Base-by-base conservation (phyloP, 345 rosid genomes). In the Heritiera fomes region DNA sequence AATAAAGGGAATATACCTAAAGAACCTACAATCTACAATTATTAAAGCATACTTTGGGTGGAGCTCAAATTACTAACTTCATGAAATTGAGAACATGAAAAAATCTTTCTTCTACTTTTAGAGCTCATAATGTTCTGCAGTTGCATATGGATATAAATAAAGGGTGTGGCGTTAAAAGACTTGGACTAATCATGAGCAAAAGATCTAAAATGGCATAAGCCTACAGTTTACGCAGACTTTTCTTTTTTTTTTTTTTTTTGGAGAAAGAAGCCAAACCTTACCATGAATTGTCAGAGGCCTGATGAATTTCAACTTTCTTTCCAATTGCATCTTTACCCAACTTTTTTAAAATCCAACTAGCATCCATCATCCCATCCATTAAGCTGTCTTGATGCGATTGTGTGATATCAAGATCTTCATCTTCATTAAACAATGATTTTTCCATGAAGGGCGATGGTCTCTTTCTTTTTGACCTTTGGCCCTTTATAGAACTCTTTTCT, bases 401-500 rank as follows among this genome's bases (percentile, higher is more conserved):
- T 1, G 82, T 80, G 64, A 77, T 85, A 80, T 77, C 83, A 77
- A 71, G 84, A 80, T 85, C 95, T 83, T 88, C 91, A 68, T 90
- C 92, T 85, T 88, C 94, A 79, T 91, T 91, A 66, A 84, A 81
- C 9, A 72, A 80, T 40, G 86, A 66, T 79, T 89, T 94, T 38
- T 89, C 97, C 68, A 80, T 75, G 63, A 86, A 84, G 68, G 86
- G 89, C 3, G 92, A 90, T 28, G 97, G 89, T 85, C 98, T 87
- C 88, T 91, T 96, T 86, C 99, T 87, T 86, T 96, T 96, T 38
- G 99, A 96, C 85, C 99, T 89, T 85, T 93, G 99, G 76, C 99
- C 98, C 82, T 92, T 94, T 59, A 87, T 82, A 63, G 85, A 89
- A 80, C 90, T 93, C 81, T 84, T 86, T 83, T 87, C 97, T 85